These are phyloP conservation scores for Ustilago cynodontis DNA, from an alignment of 1,284 basidiomycete genomes.

Conservation along the genomic window DNA sequence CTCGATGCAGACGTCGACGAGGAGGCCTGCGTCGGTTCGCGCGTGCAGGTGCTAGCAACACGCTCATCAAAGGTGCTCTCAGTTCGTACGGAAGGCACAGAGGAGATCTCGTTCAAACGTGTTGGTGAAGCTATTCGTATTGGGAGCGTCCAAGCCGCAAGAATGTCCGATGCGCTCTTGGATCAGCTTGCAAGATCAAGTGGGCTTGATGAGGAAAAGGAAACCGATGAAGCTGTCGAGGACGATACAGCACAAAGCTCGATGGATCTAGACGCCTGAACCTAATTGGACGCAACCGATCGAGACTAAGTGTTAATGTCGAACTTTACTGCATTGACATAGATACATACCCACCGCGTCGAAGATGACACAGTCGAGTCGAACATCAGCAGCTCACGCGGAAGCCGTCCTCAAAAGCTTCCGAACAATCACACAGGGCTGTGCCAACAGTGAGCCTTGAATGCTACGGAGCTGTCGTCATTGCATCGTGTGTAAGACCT, in stretches of 20 bases:
- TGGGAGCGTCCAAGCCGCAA: conserved; percentile 41
- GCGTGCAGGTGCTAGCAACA: conserved; percentile 55
- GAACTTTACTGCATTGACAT: not conserved
- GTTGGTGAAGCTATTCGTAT: conserved; percentile 44
- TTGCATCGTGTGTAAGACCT: not conserved
- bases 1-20: conserved; percentile 62
- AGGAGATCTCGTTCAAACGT: conserved; percentile 48
- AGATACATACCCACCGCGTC: not conserved
- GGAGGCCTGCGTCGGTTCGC: conserved; percentile 49
- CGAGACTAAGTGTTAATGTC: not conserved
- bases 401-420: not conserved
- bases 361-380: too few species aligned
- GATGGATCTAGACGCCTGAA: conserved; percentile 35
- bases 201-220: conserved; percentile 22
- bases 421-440: not conserved
- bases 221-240: not conserved
- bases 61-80: conserved; percentile 45
- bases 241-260: conserved; percentile 13
- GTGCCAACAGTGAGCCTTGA: too few species aligned
- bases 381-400: too few species aligned
- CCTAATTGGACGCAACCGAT: not conserved
- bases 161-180: conserved; percentile 39
- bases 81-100: conserved; percentile 37
- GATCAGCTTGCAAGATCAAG: conserved; percentile 23
- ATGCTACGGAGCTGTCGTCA: not conserved